These are phyloP conservation scores for Penicillium rolfsii DNA, from an alignment of 2,329 filamentous ascomycete species.

Conservation along the genomic window DNA sequence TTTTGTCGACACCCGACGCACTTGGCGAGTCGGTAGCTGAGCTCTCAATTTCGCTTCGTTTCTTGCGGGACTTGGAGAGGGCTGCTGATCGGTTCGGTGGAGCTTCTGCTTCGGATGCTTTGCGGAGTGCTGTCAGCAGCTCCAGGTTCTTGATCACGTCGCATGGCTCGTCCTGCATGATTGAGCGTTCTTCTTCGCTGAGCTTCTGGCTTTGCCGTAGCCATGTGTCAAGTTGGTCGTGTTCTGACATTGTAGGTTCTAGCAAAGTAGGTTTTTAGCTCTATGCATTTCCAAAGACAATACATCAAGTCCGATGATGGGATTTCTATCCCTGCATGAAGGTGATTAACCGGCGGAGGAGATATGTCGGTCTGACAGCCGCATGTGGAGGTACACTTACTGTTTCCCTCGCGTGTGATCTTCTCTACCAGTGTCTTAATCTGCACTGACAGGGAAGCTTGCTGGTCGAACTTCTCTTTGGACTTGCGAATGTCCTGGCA, in stretches of 20 bases:
- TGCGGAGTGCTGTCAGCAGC: conserved; percentile 53
- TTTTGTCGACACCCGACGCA: conserved; percentile 49
- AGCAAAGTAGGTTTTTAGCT: conserved; percentile 19
- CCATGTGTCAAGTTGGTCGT: conserved; percentile 50
- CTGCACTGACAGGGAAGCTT: conserved; percentile 44
- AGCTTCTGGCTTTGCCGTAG: conserved; percentile 53
- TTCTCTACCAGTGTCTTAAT: conserved; percentile 49
- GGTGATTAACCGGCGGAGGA: neutral
- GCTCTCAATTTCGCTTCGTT: conserved; percentile 50
- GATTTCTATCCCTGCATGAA: neutral
- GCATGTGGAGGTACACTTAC: conserved; percentile 38
- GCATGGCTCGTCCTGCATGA: conserved; percentile 53
- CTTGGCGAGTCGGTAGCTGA: conserved; percentile 51
- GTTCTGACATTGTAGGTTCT: conserved; percentile 46
- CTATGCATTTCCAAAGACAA: neutral
- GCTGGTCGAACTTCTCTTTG: conserved; percentile 50
- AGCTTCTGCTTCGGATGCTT: conserved; percentile 52
- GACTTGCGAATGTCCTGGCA: conserved; percentile 48
- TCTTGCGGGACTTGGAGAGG: conserved; percentile 51
- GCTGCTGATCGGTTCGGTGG: conserved; percentile 42
- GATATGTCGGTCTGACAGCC: neutral
- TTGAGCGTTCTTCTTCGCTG: conserved; percentile 53
- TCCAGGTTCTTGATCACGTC: conserved; percentile 56
- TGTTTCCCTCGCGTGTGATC: conserved; percentile 46
- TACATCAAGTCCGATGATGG: neutral